Evolutionary conservation across 495 filamentous ascomycete genomes (phyloP).

Genomic region (Penicillium taxi): DNA sequence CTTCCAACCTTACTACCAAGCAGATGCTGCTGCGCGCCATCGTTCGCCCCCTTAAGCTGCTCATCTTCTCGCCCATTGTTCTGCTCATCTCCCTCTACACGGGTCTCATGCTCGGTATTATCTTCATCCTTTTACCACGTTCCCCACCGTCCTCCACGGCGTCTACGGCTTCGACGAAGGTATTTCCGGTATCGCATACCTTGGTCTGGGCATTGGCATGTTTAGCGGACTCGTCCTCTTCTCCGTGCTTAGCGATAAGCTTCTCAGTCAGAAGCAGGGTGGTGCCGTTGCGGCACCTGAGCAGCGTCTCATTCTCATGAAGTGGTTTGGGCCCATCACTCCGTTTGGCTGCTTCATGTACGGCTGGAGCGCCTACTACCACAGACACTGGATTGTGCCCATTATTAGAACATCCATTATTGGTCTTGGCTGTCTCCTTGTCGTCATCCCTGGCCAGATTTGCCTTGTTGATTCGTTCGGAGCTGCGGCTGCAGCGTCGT

Average conservation of each 20-base stretch:
- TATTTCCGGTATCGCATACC: constrained; percentile 5
- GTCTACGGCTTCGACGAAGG: constrained; percentile 39
- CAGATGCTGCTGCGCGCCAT: constrained; percentile 7
- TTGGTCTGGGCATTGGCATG: constrained; percentile 6
- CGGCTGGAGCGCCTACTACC: constrained; percentile 51
- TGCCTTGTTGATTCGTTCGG: constrained; percentile 55
- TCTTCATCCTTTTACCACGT: constrained; percentile 56
- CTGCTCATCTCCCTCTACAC: constrained; percentile 49
- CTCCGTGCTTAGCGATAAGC: background rate
- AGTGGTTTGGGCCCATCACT: constrained; percentile 11
- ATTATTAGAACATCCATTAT: constrained; percentile 37
- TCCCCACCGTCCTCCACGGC: constrained; percentile 43
- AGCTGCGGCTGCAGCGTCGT: constrained; percentile 44
- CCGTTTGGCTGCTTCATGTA: constrained; percentile 55
- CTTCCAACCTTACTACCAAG: background rate
- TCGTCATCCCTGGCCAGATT: constrained; percentile 47
- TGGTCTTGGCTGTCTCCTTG: constrained; percentile 46
- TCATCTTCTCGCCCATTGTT: constrained; percentile 53
- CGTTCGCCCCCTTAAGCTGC: constrained; percentile 2
- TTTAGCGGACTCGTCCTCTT: background rate
- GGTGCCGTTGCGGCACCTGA: background rate
- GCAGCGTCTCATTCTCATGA: constrained; percentile 5
- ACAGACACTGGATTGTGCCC: constrained; percentile 49
- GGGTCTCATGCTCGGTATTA: constrained; percentile 51
- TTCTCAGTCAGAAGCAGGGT: background rate